These are phyloP conservation scores for Paecilomyces fulvus DNA, from an alignment of 2,329 filamentous ascomycete species.

Conservation along the genomic window DNA sequence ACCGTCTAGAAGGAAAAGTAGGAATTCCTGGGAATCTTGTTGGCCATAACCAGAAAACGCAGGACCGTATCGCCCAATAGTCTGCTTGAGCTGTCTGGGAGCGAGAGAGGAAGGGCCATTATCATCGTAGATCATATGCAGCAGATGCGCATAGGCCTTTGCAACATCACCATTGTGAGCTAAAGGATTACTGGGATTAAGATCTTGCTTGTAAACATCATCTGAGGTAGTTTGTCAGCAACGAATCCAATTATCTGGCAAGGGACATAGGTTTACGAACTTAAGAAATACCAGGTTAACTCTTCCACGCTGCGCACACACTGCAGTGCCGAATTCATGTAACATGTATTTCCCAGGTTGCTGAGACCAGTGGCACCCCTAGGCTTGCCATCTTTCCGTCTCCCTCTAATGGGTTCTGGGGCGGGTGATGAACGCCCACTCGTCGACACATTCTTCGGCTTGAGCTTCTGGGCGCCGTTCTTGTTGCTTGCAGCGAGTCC, in stretches of 20 bases:
- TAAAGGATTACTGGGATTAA: slow-evolving; percentile 78
- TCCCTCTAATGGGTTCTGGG: slow-evolving; percentile 59
- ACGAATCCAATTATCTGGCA: neutral
- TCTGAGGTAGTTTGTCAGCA: slow-evolving; percentile 23
- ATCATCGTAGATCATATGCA: slow-evolving; percentile 71
- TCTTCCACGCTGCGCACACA: slow-evolving; percentile 92
- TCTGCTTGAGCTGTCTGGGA: slow-evolving; percentile 73
- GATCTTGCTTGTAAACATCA: slow-evolving; percentile 64
- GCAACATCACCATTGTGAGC: slow-evolving; percentile 81
- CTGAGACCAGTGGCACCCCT: slow-evolving; percentile 72
- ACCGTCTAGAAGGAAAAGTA: slow-evolving; percentile 89
- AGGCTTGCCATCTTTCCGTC: slow-evolving; percentile 58
- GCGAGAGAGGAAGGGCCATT: slow-evolving; percentile 58
- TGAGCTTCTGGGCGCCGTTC: slow-evolving; percentile 26
- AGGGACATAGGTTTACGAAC: slow-evolving; percentile 16
- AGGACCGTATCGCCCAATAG: slow-evolving; percentile 70
- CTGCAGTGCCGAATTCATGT: slow-evolving; percentile 97
- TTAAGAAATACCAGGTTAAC: slow-evolving; percentile 81
- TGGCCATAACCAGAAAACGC: slow-evolving; percentile 92
- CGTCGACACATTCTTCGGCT: slow-evolving; percentile 34
- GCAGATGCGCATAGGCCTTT: slow-evolving; percentile 67
- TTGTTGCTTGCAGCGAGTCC: slow-evolving; percentile 41
- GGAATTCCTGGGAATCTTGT: slow-evolving; percentile 94
- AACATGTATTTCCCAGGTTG: slow-evolving; percentile 95
- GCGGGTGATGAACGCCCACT: slow-evolving; percentile 65